Conservation (phyloP, 2,329 filamentous ascomycete species). For the Eutypella sp. region DNA sequence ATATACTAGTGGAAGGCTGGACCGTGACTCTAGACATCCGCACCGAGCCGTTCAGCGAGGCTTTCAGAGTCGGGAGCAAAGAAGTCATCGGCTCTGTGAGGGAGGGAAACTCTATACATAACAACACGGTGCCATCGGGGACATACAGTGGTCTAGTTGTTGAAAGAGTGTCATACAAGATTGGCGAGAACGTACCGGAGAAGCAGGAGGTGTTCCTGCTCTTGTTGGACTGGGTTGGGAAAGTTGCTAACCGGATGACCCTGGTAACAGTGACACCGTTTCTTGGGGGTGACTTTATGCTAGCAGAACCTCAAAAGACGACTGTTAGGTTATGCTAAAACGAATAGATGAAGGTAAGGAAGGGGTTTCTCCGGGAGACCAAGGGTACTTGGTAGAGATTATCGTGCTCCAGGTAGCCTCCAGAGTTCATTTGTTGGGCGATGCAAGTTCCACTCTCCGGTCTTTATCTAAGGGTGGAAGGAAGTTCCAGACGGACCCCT, state of each 20-base stretch:
- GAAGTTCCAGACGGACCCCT: too few species aligned
- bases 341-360: too few species aligned
- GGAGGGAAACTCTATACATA: background rate
- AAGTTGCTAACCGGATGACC: background rate
- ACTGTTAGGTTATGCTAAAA: background rate
- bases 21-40: background rate
- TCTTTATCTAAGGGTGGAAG: too few species aligned
- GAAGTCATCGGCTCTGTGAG: background rate
- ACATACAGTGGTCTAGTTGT: background rate
- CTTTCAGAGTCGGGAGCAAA: background rate
- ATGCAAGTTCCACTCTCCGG: too few species aligned
- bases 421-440: too few species aligned
- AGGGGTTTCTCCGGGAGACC: too few species aligned
- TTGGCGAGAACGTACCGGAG: background rate
- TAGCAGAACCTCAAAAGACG: background rate
- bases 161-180: background rate
- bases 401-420: too few species aligned
- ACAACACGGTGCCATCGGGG: background rate
- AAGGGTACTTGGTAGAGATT: too few species aligned
- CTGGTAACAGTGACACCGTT: background rate
- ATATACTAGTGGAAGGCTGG: background rate
- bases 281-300: background rate
- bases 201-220: background rate
- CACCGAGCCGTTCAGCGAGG: background rate
- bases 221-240: background rate